A percentile compares a stretch with the other conserved stretches of the same genome.
These are phyloP conservation scores for Fusarium newnesense DNA, from an alignment of 2,329 filamentous ascomycete genomes.

Conservation along the genomic window DNA sequence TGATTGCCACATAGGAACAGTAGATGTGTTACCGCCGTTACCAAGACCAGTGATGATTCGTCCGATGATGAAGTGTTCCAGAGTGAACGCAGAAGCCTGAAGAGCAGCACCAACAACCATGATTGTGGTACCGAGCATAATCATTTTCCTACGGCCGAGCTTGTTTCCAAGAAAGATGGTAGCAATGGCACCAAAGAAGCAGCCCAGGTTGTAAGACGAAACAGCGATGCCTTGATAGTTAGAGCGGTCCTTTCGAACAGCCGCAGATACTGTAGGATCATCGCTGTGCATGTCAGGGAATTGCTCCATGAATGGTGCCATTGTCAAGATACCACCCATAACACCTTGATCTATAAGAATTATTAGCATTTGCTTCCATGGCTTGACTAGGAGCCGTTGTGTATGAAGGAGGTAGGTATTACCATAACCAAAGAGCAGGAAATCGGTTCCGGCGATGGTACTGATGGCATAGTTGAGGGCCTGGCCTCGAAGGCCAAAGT, in stretches of 20 bases:
- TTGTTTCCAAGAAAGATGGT: constrained; percentile 73
- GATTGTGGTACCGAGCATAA: constrained; percentile 68
- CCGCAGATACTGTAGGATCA: constrained; percentile 48
- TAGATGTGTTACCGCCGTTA: constrained; percentile 67
- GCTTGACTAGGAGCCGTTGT: neutral
- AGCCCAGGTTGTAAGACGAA: constrained; percentile 69
- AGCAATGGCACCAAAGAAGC: constrained; percentile 71
- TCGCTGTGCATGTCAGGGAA: constrained; percentile 64
- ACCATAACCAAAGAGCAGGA: constrained; percentile 71
- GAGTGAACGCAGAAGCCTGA: constrained; percentile 65
- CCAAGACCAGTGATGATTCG: constrained; percentile 68
- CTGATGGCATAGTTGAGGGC: constrained; percentile 75
- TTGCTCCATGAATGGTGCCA: constrained; percentile 67
- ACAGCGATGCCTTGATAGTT: constrained; percentile 65
- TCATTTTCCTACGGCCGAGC: constrained; percentile 68
- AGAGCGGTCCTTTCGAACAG: constrained; percentile 55
- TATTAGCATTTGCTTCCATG: neutral
- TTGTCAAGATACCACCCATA: constrained; percentile 79
- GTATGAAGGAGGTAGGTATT: constrained; percentile 22
- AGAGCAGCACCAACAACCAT: constrained; percentile 68
- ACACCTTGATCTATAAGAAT: constrained; percentile 73
- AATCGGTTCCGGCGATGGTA: constrained; percentile 77
- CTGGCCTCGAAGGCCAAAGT: constrained; percentile 73
- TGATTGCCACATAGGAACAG: constrained; percentile 69
- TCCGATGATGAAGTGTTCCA: constrained; percentile 67